Evolutionary conservation across 352 stramenopile species (phyloP), one percentile per base, ranked within the genome.

Genomic region (Peronospora belbahrii): DNA sequence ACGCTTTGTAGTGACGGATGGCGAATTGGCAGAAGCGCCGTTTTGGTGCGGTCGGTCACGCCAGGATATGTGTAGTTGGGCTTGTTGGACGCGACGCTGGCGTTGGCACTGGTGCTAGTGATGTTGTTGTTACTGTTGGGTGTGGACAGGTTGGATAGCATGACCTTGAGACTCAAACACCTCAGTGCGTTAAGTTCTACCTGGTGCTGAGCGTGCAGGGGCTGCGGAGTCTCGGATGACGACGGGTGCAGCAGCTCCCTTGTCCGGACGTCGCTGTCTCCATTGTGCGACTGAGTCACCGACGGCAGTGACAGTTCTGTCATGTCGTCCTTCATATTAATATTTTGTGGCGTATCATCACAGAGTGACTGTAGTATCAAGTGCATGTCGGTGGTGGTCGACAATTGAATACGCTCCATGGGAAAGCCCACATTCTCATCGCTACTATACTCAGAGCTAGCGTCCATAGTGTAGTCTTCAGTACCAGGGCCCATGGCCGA

Each of bases 141-240:
- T 2, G 47, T 52, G 7, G 57, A 64, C 39, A 64, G 32, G 19
- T 65, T 67, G 14, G 61, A 69, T n/a, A 79, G 59, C 67, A 79
- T 79, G 22, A 74, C 36, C 52, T 79, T 79, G 47, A 79, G 62
- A 14, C 62, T 71, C 18, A 79, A 51, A 71, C 67, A 75, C 47
- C 67, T 44, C 47, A 79, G 56, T 34, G 67, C 65, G 43, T 72
- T 62, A 19, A 79, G 54, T 52, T 79, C 67, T 37, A 66, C 34
- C 41, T 72, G 42, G 46, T 74, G 63, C 32, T 69, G 63, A 19
- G 69, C 53, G 7, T 63, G 52, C 28, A 67, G 24, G 41, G 62
- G 57, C 32, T 57, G 53, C 31, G 58, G 59, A 35, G 59, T 37
- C 48, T 70, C 44, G 15, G 48, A 31, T 24, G 43, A 37, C 22